Percentiles rank a stretch among this genome's conserved stretches.
These are phyloP conservation scores for Oryza longistaminata DNA, from an alignment of 176 grass and related monocot genomes.

Conservation along the genomic window DNA sequence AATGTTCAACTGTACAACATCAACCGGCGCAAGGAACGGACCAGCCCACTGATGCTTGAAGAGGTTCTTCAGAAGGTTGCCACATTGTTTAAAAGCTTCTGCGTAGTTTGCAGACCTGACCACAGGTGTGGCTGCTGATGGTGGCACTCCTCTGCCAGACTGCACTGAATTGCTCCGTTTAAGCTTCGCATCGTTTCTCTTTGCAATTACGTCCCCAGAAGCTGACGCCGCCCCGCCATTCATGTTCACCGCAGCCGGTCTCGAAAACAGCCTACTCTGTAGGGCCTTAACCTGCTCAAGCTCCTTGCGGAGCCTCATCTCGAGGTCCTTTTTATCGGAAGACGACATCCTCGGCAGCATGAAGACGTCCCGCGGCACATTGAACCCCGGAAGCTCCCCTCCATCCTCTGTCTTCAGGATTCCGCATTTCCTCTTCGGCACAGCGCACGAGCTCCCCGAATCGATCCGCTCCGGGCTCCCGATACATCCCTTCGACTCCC, in stretches of 20 bases:
- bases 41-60: constrained; percentile 52
- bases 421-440: constrained; percentile 67
- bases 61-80: constrained; percentile 74
- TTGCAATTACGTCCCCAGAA: constrained; percentile 31
- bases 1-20: constrained; percentile 70
- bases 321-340: constrained; percentile 56
- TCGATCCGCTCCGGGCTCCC: constrained; percentile 58
- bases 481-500: constrained; percentile 55
- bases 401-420: constrained; percentile 38
- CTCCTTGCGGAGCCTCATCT: constrained; percentile 58
- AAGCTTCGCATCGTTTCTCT: constrained; percentile 47
- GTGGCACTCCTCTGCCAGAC: constrained; percentile 37
- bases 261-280: constrained; percentile 51
- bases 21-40: constrained; percentile 81
- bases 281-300: constrained; percentile 58
- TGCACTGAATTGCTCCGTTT: constrained; percentile 57
- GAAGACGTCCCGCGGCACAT: constrained; percentile 52
- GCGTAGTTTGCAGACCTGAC: constrained; percentile 51
- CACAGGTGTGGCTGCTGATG: constrained; percentile 27
- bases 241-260: constrained; percentile 26
- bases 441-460: constrained; percentile 65
- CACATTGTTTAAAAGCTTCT: constrained; percentile 63
- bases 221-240: constrained; percentile 34
- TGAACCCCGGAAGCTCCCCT: constrained; percentile 30
- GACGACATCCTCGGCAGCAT: constrained; percentile 55